A percentile compares a stretch with the other conserved stretches of the same genome.
Evolutionary conservation across 306 rosid species (phyloP).

Genomic region (Prunus padus): DNA sequence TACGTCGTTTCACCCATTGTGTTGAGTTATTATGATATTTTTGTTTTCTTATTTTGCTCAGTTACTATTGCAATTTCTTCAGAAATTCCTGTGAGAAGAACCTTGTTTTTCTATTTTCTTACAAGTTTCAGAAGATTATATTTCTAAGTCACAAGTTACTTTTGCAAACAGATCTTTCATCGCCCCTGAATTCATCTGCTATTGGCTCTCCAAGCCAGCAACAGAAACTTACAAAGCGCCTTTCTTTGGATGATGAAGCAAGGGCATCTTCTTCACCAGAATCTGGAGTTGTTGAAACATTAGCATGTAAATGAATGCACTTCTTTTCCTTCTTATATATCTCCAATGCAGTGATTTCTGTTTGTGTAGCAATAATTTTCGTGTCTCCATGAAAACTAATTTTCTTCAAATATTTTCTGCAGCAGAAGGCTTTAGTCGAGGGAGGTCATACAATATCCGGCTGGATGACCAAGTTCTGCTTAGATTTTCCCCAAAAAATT

Average conservation of each 20-base stretch:
- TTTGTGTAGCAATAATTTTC: not conserved
- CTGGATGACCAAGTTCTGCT: slow-evolving; percentile 89
- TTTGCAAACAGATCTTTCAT: slow-evolving; percentile 55
- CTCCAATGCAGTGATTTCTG: slow-evolving; percentile 9
- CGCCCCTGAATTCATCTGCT: slow-evolving; percentile 50
- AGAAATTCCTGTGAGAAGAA: not conserved
- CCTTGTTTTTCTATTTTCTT: slow-evolving; percentile 10
- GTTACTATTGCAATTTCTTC: not conserved
- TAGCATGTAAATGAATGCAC: slow-evolving; percentile 64
- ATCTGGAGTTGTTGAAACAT: slow-evolving; percentile 54
- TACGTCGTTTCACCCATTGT: not conserved
- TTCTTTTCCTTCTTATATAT: slow-evolving; percentile 28
- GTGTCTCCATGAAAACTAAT: slow-evolving; percentile 42
- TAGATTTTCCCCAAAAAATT: slow-evolving; percentile 90
- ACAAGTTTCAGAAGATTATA: slow-evolving; percentile 17
- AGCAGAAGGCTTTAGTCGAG: slow-evolving; percentile 98
- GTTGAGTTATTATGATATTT: not conserved
- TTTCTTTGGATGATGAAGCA: slow-evolving; percentile 60
- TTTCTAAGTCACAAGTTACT: slow-evolving; percentile 33
- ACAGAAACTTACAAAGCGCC: slow-evolving; percentile 49
- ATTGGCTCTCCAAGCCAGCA: slow-evolving; percentile 55
- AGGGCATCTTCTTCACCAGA: slow-evolving; percentile 62
- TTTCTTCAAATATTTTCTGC: slow-evolving; percentile 60
- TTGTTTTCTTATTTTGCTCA: not conserved
- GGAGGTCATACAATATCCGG: slow-evolving; percentile 96